Conservation (phyloP, 768 basidiomycete species). For the Boletus patriciae region DNA sequence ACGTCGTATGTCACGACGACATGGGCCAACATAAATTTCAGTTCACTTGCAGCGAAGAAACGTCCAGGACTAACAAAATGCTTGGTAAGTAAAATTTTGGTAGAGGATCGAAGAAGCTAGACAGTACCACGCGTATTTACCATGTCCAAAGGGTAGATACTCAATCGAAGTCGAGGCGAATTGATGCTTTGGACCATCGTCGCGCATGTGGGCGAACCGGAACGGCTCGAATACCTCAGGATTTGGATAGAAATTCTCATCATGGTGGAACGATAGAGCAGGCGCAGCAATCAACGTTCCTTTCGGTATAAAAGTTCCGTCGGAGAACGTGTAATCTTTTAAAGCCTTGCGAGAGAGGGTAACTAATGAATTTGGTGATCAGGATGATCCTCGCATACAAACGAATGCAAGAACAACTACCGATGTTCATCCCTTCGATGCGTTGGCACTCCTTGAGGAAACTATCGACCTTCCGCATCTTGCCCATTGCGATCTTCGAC, state of each 20-base stretch:
- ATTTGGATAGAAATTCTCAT: conserved; percentile 30
- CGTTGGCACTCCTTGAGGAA: conserved; percentile 27
- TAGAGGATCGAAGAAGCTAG: background rate
- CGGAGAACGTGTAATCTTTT: conserved; percentile 37
- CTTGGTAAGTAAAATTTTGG: too few relatives aligned
- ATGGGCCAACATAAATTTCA: conserved; percentile 19
- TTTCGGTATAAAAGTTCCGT: conserved; percentile 39
- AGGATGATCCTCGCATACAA: conserved; percentile 18
- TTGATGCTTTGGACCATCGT: conserved; percentile 32
- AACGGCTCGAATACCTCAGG: conserved; percentile 8
- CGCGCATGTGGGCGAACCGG: conserved; percentile 22
- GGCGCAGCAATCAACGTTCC: conserved; percentile 30
- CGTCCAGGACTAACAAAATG: conserved; percentile 13
- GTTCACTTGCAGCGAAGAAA: conserved; percentile 7
- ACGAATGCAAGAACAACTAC: conserved; percentile 19
- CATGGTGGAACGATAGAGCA: conserved; percentile 19
- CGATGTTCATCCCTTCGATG: conserved; percentile 6
- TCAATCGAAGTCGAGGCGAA: conserved; percentile 33
- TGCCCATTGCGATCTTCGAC: conserved; percentile 15
- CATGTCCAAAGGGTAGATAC: conserved; percentile 40
- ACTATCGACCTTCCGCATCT: conserved; percentile 40
- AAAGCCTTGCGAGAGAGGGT: conserved; percentile 34
- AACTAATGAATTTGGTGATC: conserved; percentile 14
- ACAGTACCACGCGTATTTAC: conserved; percentile 14
- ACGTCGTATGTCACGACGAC: conserved; percentile 12